phyloP scores from a whole-genome alignment of 345 rosid genomes.

The Boechera retrofracta region DNA sequence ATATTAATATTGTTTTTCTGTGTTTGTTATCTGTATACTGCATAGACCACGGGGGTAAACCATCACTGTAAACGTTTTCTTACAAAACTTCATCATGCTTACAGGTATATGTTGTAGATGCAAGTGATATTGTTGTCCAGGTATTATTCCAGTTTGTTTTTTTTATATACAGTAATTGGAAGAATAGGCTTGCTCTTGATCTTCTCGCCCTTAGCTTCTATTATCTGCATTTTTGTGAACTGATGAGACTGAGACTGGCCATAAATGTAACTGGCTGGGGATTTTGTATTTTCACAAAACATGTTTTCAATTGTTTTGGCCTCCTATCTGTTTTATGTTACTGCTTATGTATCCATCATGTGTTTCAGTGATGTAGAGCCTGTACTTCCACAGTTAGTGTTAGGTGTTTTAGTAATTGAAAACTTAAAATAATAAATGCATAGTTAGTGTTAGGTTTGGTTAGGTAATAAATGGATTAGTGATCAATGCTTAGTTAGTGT shows the following conservation, averaged over 20 bases:
- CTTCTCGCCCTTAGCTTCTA: conserved; percentile 9
- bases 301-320: not conserved
- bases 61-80: conserved; percentile 12
- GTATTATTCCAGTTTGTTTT: conserved; percentile 49
- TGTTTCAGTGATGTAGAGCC: no score
- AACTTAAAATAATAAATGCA: no score
- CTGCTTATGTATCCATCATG: no score
- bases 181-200: conserved; percentile 12
- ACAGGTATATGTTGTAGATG: conserved; percentile 99
- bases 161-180: conserved; percentile 14
- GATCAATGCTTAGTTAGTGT: no score
- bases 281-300: not conserved
- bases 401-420: no score
- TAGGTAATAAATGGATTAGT: no score
- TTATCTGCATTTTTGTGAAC: conserved; percentile 13
- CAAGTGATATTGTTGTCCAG: conserved; percentile 97
- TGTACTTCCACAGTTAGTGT: no score
- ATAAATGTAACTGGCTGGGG: conserved; percentile 18
- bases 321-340: no score
- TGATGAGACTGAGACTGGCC: not conserved
- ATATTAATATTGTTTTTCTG: not conserved
- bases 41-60: conserved; percentile 15
- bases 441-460: no score
- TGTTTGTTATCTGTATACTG: conserved; percentile 1
- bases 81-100: conserved; percentile 23